phyloP scores from a whole-genome alignment of 192 early-diverging fungal species.

The Coemansia sp. region DNA sequence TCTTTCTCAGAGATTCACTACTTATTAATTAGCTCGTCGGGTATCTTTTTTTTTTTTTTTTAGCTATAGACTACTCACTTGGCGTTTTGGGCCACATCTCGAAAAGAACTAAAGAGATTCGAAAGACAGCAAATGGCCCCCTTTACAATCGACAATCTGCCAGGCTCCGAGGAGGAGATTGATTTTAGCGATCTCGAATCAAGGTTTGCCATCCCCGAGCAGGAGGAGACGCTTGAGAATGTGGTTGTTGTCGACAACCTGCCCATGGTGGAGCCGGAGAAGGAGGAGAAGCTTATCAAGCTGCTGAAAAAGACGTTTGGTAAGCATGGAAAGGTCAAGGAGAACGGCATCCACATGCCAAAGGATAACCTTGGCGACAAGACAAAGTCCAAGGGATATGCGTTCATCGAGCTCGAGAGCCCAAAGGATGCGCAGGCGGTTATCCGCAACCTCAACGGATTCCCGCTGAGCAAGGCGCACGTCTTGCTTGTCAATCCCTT shows the following conservation, averaged over 20 bases:
- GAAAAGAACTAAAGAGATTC: neutral
- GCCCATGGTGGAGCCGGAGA: conserved; percentile 83
- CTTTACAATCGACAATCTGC: conserved; percentile 67
- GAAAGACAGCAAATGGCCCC: conserved; percentile 32
- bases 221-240: conserved; percentile 75
- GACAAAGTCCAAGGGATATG: conserved; percentile 81
- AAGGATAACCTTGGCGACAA: conserved; percentile 70
- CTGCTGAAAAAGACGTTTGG: conserved; percentile 79
- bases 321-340: conserved; percentile 75
- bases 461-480: conserved; percentile 82
- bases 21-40: neutral
- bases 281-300: conserved; percentile 81
- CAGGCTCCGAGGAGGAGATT: conserved; percentile 74
- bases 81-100: no score
- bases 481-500: conserved; percentile 84
- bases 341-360: conserved; percentile 88
- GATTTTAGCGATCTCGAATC: conserved; percentile 91
- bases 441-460: conserved; percentile 75
- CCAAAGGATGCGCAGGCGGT: conserved; percentile 78
- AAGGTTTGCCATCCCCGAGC: conserved; percentile 69
- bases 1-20: neutral
- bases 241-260: conserved; percentile 93
- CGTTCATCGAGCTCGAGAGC: conserved; percentile 94
- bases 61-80: no score
- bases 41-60: no score